Evolutionary conservation across 202 grass and related monocot species (phyloP), one percentile per base, ranked within the genome.

Genomic region (Carex sylvatica): DNA sequence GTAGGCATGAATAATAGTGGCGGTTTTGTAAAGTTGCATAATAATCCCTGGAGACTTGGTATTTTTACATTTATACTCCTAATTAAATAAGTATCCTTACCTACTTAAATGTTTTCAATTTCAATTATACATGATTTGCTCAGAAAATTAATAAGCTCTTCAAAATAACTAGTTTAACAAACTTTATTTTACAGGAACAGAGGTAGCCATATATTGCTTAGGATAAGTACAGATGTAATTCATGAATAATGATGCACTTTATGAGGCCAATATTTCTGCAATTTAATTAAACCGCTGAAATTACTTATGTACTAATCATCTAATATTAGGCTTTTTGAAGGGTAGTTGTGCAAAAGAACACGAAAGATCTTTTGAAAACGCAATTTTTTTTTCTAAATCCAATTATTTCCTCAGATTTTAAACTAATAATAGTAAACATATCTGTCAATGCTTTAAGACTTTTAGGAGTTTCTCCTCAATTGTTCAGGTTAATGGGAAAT

Each of bases 361-460:
- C 6, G n/a, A 71, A 8, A 55, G 47, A 22, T 22, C 0, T 15
- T 74, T 28, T 26, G 13, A 24, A 52, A 52, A 51, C 4, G 51
- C 73, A 36, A 58, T 19, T 19, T 2, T 6, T 16, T 71, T 72
- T 55, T 55, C 49, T 75, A 24, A 55, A 1, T 75, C 15, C 47
- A n/a, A 51, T 75, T 9, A 75, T 52, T 75, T 75, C 47, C 49
- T 75, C 23, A 55, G 49, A 75, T 75, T 55, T 20, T 16, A 18
- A 77, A 1, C 74, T 77, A 77, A 77, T 59, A 58, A 77, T 77
- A 77, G 74, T 22, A 77, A 77, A 77, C 28, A 59, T 58, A 77
- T 36, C 74, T 77, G 74, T 77, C 74, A 77, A 36, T 13, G 28
- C 28, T 77, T 55, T 9, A 59, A 59, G 15, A 59, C 74, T 36